Base-by-base conservation (phyloP, 306 rosid genomes). In the Corylus heterophylla region DNA sequence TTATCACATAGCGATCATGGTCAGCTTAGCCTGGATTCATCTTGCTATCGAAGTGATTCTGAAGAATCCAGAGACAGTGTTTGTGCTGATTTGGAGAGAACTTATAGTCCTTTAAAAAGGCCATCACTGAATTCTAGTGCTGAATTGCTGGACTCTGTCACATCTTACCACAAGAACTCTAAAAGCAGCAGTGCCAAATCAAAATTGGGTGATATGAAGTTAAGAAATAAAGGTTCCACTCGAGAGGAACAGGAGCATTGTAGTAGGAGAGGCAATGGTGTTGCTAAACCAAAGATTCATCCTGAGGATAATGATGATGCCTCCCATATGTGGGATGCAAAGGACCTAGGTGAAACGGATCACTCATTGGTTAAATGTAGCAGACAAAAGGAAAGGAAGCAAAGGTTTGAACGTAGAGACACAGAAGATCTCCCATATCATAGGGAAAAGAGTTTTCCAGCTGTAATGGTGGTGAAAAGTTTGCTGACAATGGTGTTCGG, bases 1-100 rank as follows among this genome's bases (percentile, higher is more conserved):
- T 68, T 90, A 79, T 88, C 88, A 71, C 84, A 88, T 74, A 88
- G 85, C 54, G 93, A 88, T 85, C 87, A 80, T 44, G 88, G 35
- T 74, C 71, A 87, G 54, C 87, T 81, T 77, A 88, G 88, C 84
- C 86, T 89, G 85, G 80, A 48, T 50, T 77, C 92, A 71, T 88
- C 94, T 77, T 92, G 86, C 81, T 78, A 81, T 80, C 91, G 61
- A 62, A 83, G 82, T 83, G 94, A 88, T 83, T 88, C 87, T 74
- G 94, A 80, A 76, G 80, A 76, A 72, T 74, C 88, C 13, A 71
- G 66, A 73, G 79, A 87, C 62, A 75, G 87, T 78, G 79, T 80
- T 69, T 83, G 66, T 81, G 81, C 64, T 66, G 75, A 84, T 83
- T 68, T 52, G 50, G 89, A 85, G 79, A 83, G 75, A 54, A 81